phyloP scores from a whole-genome alignment of 2,329 filamentous ascomycete genomes.

The Talaromyces marneffei region DNA sequence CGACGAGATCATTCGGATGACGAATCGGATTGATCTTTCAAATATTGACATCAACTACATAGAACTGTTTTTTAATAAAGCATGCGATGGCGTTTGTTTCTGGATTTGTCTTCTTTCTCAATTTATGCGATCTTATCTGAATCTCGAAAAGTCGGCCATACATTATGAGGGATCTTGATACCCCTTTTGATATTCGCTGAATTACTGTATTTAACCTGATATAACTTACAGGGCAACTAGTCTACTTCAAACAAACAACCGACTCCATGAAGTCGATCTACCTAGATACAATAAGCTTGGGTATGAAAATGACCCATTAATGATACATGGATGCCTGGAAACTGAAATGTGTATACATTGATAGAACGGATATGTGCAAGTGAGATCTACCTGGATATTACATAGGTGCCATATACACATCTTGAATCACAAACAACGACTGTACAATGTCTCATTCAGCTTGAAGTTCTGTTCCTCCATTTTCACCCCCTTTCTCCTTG shows the following conservation, averaged over 20 bases:
- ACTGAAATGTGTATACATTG: too few species aligned
- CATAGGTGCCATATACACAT: too few species aligned
- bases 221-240: background rate
- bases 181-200: background rate
- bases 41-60: background rate
- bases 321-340: too few species aligned
- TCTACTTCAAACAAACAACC: background rate
- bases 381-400: too few species aligned
- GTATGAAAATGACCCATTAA: too few species aligned
- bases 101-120: background rate
- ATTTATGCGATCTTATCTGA: background rate
- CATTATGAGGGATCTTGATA: background rate
- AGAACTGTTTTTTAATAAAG: background rate
- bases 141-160: background rate
- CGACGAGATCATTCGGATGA: background rate
- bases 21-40: conserved; percentile 7
- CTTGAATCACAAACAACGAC: background rate
- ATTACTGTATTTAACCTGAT: background rate
- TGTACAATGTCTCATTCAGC: background rate
- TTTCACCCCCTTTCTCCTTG: background rate
- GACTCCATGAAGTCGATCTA: background rate
- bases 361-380: too few species aligned
- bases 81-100: conserved; percentile 3
- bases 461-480: background rate
- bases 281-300: too few species aligned